Percentiles rank a stretch among this genome's conserved stretches.
Evolutionary conservation across 2,329 filamentous ascomycete genomes (phyloP).

Genomic region (Hypoxylon sp.): DNA sequence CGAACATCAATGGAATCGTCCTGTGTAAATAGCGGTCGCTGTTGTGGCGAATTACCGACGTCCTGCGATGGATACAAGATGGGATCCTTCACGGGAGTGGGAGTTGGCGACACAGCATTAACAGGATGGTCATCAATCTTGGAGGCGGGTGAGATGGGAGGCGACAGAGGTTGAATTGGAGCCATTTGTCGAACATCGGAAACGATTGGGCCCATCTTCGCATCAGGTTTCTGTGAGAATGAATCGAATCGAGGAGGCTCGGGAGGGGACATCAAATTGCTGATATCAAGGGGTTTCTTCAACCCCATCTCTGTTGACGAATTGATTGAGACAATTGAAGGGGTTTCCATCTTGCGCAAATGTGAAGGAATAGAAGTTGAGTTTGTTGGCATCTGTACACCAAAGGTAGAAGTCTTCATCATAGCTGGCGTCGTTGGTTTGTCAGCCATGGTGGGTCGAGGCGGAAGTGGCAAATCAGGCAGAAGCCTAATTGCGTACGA

Average conservation of each 20-base stretch:
- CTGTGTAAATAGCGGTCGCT: conserved; percentile 64
- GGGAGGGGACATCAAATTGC: conserved; percentile 73
- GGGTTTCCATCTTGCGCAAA: conserved; percentile 31
- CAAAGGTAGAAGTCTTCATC: conserved; percentile 42
- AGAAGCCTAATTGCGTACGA: conserved; percentile 45
- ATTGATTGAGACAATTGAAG: conserved; percentile 39
- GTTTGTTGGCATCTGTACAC: conserved; percentile 28
- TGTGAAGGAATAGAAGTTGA: conserved; percentile 19
- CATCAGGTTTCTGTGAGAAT: conserved; percentile 57
- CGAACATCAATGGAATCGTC: conserved; percentile 59
- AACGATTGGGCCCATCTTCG: conserved; percentile 45
- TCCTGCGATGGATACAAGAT: conserved; percentile 69
- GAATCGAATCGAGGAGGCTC: conserved; percentile 67
- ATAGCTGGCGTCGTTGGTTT: conserved; percentile 48
- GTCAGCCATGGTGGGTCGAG: conserved; percentile 48
- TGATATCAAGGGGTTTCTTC: conserved; percentile 63
- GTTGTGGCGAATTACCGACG: conserved; percentile 56
- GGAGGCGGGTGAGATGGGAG: conserved; percentile 69
- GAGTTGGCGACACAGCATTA: conserved; percentile 48
- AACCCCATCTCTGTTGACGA: conserved; percentile 37
- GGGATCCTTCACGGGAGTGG: conserved; percentile 63
- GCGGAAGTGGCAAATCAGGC: conserved; percentile 47
- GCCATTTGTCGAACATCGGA: conserved; percentile 53
- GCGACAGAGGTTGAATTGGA: conserved; percentile 64
- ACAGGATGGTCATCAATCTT: conserved; percentile 54